Evolutionary conservation across 2,329 filamentous ascomycete species (phyloP), one percentile per base, ranked within the genome.

Genomic region (Hypoxylon sp.): DNA sequence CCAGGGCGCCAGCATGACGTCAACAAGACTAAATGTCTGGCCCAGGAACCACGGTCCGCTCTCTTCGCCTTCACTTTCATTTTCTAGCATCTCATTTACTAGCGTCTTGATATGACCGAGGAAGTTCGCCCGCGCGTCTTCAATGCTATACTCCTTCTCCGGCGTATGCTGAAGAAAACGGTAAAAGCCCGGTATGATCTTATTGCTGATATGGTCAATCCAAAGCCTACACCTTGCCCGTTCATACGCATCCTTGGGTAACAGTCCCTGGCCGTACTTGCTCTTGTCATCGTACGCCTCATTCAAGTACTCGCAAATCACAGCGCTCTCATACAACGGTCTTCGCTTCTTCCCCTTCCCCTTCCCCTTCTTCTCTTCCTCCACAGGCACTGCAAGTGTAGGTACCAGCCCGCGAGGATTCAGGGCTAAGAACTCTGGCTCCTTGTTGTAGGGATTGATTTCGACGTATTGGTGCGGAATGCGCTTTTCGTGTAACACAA

Each of bases 401-500:
- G 92, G 93, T 1, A 94, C 90, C 0, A 94, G 83, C 0, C 92
- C 92, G 11, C 91, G 87, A 0, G 92, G 92, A 75, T 95, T 95
- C 69, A 94, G 83, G 8, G 85, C 83, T 22, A 94, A 83, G 29
- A 94, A 90, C 0, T 86, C 88, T 3, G 86, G 80, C 0, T 88
- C 88, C 75, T 94, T 94, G 78, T 90, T 83, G 82, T 94, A 94
- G 0, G 92, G 92, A 78, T 94, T 94, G 65, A 94, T 90, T 82
- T 93, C 90, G 70, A 92, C 84, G 78, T 93, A 93, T 80, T 94
- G 89, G 77, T 94, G 91, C 14, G 88, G 86, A 31, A 94, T 91
- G 1, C 84, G 80, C 78, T 94, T 94, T 77, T 94, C 92, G 74
- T 90, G 86, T 10, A 94, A 84, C 1, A 90, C 87, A 67, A 93